A percentile compares a stretch with the other conserved stretches of the same genome.
Conservation (phyloP, 768 basidiomycete genomes). For the Cystofilobasidium bisporidii region DNA sequence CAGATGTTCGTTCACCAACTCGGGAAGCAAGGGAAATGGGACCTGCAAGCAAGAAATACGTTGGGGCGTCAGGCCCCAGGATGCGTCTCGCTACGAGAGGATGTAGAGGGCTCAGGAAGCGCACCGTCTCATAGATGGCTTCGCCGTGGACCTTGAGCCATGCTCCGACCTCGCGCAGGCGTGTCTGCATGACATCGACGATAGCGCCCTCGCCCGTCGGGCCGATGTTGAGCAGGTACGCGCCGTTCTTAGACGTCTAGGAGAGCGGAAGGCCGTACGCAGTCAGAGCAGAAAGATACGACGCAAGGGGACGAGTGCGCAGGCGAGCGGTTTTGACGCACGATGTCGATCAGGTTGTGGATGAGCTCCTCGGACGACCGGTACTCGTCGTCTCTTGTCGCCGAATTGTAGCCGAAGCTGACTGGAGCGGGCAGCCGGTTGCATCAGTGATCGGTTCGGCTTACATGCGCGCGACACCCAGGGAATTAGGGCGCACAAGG, state of each 20-base stretch:
- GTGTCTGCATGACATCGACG: slow-evolving; percentile 46
- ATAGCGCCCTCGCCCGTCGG: slow-evolving; percentile 52
- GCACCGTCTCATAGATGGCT: slow-evolving; percentile 51
- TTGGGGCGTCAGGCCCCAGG: no score
- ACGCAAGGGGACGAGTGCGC: no score
- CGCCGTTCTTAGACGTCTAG: slow-evolving; percentile 49
- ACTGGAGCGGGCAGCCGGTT: neutral
- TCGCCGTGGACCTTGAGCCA: slow-evolving; percentile 50
- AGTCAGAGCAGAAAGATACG: no score
- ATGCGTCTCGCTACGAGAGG: no score
- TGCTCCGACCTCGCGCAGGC: slow-evolving; percentile 47
- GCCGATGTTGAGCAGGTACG: slow-evolving; percentile 51
- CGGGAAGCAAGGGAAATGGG: slow-evolving; percentile 17
- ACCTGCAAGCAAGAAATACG: neutral
- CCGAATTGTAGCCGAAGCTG: slow-evolving; percentile 44
- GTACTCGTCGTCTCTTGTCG: slow-evolving; percentile 42
- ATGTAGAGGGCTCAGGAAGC: no score
- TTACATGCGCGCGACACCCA: no score
- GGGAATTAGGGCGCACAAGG: slow-evolving; percentile 34
- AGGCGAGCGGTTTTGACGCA: slow-evolving; percentile 34
- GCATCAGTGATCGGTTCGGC: no score
- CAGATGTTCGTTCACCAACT: slow-evolving; percentile 40
- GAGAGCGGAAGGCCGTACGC: no score
- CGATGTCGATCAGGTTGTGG: slow-evolving; percentile 51
- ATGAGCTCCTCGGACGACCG: slow-evolving; percentile 45